Conservation (phyloP, 805 yeast genomes). For the Teunomyces aglyptinius region DNA sequence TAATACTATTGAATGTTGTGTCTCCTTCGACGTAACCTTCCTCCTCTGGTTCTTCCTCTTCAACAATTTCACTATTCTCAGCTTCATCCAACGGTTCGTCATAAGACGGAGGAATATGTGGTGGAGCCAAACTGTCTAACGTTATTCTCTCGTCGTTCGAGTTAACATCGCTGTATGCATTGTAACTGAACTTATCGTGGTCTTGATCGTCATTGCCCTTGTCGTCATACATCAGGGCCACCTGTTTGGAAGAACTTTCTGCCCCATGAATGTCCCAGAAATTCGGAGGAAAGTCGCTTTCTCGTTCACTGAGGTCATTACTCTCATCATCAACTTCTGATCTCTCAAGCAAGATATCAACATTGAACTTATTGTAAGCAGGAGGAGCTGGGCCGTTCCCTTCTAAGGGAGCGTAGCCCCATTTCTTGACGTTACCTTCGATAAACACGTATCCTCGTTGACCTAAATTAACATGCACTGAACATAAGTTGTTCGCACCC, state of each 20-base stretch:
- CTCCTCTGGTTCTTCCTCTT: neutral
- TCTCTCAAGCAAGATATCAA: conserved; percentile 73
- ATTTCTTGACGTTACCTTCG: conserved; percentile 89
- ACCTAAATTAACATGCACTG: conserved; percentile 86
- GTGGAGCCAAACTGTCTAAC: conserved; percentile 34
- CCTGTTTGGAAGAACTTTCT: conserved; percentile 9
- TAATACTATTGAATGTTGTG: conserved; percentile 8
- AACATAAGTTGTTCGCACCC: conserved; percentile 81
- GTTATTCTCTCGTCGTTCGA: conserved; percentile 43
- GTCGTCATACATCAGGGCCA: neutral
- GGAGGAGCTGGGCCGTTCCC: conserved; percentile 95
- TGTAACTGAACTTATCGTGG: conserved; percentile 34
- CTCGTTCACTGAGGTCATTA: conserved; percentile 40
- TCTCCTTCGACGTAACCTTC: conserved; percentile 13
- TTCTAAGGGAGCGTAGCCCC: conserved; percentile 92
- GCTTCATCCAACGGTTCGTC: conserved; percentile 5
- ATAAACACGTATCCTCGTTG: conserved; percentile 86
- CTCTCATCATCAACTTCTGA: conserved; percentile 48
- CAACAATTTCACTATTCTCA: neutral
- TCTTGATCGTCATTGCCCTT: conserved; percentile 10
- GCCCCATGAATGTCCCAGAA: conserved; percentile 44
- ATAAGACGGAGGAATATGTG: conserved; percentile 41
- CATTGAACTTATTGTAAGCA: conserved; percentile 75
- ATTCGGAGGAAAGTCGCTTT: conserved; percentile 55
- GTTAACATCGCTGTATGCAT: conserved; percentile 39